Base-by-base conservation (phyloP, 2,329 filamentous ascomycete species). In the Neonectria sp. region DNA sequence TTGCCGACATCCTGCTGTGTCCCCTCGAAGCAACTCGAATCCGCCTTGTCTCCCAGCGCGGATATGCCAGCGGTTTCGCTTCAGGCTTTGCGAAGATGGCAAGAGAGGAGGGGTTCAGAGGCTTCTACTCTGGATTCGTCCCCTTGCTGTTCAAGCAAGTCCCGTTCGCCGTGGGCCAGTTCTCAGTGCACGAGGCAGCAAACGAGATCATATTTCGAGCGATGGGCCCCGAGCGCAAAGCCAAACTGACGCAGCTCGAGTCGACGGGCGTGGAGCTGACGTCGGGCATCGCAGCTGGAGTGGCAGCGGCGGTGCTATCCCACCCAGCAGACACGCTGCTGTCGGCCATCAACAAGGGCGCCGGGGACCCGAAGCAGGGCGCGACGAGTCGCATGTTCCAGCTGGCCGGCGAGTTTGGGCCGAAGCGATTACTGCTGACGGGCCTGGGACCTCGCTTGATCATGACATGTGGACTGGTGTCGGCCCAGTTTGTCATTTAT, bases 141-240 rank as follows among this genome's bases (percentile, higher is more conserved):
- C 93, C 93, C 31, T 91, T 95, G 75, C 87, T 95, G 71, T 94
- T 93, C 84, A 95, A 95, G 84, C 93, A 96, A 88, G 92, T 97
- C 62, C 95, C 95, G 21, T 97, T 97, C 85, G 97, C 95, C 73
- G 94, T 97, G 84, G 91, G 94, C 81, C 97, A 97, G 86, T 97
- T 97, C 86, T 93, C 95, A 74, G 94, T 95, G 62, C 96, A 94
- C 86, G 95, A 97, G 85, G 95, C 93, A 77, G 93, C 92, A 75
- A 90, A 93, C 77, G 94, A 97, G 83, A 79, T 88, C 73, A 89
- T 95, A 81, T 97, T 90, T 86, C 85, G 86, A 64, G 67, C 81
- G 61, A 86, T 97, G 79, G 93, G 95, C 78, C 85, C 83, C 15
- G 85, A 87, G 74, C 81, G 82, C 65, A 96, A 95, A 86, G 87